Evolutionary conservation across 139 green algal genomes (phyloP), one percentile per base, ranked within the genome.

Genomic region (Micractinium sp.): DNA sequence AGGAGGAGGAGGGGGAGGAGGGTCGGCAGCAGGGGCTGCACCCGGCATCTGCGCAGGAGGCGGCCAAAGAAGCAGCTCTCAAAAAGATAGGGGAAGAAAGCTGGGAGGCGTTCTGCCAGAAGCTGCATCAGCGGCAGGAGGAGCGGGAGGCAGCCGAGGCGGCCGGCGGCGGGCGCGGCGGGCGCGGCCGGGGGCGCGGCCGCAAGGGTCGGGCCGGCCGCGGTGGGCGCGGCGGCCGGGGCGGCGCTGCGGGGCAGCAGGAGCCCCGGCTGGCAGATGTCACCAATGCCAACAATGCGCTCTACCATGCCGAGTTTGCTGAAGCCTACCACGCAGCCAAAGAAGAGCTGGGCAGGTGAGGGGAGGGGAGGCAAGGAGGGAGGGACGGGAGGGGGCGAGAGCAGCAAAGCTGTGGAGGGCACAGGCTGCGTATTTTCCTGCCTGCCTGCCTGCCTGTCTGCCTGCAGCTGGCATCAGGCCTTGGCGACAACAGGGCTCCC

Each of bases 221-320:
- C 35, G 66, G 81, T 75, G 23, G 69, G 23, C 35, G 75, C 36
- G 31, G 20, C 3, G 76, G 60, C 33, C 4, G 19, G 19, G 15
- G 35, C 69, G 71, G 38, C 25, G n/a, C 15, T 23, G 73, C 69
- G 13, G 53, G 29, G n/a, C 20, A 29, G 61, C 60, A 33, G 61
- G 27, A 39, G 3, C 63, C 23, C 29, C 41, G 33, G 19, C 29
- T 39, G n/a, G 35, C 36, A 33, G 38, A 90, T 7, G 60, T 92
- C 31, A 23, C 90, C 0, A 92, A 92, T 67, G 15, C 18, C 20
- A 90, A 87, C 31, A 90, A 77, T 78, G 3, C 22, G 15, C 18
- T 77, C 31, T 90, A 88, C 66, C 85, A 92, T 29, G 74, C 47
- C 1, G 60, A 25, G 25, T 92, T 92, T 75, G 60, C 56, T 16